Percentiles rank a stretch among this genome's conserved stretches.
Evolutionary conservation across 106 monocot species (phyloP).

Genomic region (Cymbidium sinense): DNA sequence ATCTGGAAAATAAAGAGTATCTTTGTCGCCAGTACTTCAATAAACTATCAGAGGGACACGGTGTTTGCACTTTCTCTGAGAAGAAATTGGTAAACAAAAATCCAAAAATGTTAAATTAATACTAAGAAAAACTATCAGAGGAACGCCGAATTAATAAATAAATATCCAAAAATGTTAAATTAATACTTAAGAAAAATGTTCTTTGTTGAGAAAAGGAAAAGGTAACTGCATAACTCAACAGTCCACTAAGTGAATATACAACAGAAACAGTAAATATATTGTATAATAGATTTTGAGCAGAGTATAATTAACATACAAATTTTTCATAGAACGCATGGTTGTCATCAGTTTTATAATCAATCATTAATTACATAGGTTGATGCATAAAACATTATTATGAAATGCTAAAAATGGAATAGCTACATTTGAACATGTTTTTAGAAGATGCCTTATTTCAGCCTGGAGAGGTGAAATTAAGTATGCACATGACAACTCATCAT

Average conservation of each 20-base stretch:
- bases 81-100: slow-evolving; percentile 13
- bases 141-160: slow-evolving; percentile 10
- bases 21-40: slow-evolving; percentile 92
- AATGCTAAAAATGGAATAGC: not conserved
- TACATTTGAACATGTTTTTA: not conserved
- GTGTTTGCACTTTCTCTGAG: slow-evolving; percentile 31
- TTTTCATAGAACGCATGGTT: not conserved
- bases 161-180: not conserved
- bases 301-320: not conserved
- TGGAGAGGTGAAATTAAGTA: not conserved
- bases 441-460: not conserved
- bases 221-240: not conserved
- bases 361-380: not conserved
- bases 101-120: not conserved
- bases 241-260: not conserved
- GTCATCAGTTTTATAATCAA: not conserved
- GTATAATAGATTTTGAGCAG: not conserved
- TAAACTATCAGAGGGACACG: slow-evolving; percentile 22
- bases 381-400: not conserved
- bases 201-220: not conserved
- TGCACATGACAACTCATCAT: not conserved
- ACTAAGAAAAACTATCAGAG: slow-evolving; percentile 8
- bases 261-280: not conserved
- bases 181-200: not conserved
- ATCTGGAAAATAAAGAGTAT: slow-evolving; percentile 75